Base-by-base conservation (phyloP, 352 stramenopile species). In the Phytophthora cactorum region DNA sequence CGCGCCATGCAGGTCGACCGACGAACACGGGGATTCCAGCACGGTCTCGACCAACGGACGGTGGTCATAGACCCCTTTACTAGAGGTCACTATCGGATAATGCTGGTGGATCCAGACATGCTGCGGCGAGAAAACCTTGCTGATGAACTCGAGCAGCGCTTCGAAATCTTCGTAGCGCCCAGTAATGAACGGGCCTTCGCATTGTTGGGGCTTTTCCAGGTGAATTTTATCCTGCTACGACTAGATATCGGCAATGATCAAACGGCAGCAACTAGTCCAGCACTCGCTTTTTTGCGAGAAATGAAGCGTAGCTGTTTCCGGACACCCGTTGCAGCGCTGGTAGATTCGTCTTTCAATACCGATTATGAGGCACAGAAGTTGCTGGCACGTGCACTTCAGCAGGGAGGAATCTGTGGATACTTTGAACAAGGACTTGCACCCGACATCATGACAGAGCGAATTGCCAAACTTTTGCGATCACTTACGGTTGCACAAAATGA, bases 1-100 rank as follows among this genome's bases (percentile, higher is more conserved):
- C 82, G 81, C 27, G 85, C 85, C 6, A 87, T 90, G 79, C 81
- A 90, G 55, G 77, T 91, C 8, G 79, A 91, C 52, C 74, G 85
- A 25, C 82, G 82, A 52, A 88, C 79, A 1, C 85, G 81, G 46
- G 84, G 82, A 0, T 90, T 93, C 47, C 73, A 93, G 43, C 51
- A 63, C 3, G 84, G 84, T 0, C 47, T 88, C 8, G 79, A 86
- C 8, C 67, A 77, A 31, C 63, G 63, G 17, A 85, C 70, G 2
- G 65, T 91, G 17, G 46, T 90, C 17, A 54, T 84, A 9, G 71
- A 93, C 52, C 63, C 82, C 32, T 81, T 89, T 50, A 89, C 76
- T 1, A 74, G 76, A 29, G 75, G 64, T 29, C 82, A 93, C 69
- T 91, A 90, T 53, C 79, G 79, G 25, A 59, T 93, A 6, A 72